Percentiles rank a stretch among this genome's conserved stretches.
Evolutionary conservation across 2,329 filamentous ascomycete genomes (phyloP).

Genomic region (Fusarium haematococcum): DNA sequence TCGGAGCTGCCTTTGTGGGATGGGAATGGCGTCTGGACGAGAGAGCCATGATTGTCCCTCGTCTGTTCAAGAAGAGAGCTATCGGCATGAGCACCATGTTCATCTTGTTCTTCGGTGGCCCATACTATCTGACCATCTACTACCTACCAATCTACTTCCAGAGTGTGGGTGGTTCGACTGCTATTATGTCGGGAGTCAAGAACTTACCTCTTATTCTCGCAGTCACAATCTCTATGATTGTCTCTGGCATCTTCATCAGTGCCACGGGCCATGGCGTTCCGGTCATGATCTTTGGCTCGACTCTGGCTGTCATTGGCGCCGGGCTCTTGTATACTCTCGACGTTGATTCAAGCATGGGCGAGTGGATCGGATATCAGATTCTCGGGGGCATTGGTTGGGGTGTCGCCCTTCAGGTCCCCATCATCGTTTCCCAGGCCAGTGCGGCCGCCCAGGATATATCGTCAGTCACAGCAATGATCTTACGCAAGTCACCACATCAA

Average conservation of each 20-base stretch:
- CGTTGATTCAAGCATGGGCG: constrained; percentile 51
- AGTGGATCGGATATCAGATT: constrained; percentile 68
- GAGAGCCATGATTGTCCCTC: constrained; percentile 56
- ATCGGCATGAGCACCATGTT: constrained; percentile 53
- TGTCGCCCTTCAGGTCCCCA: constrained; percentile 60
- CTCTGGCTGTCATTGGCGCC: constrained; percentile 55
- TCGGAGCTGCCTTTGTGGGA: constrained; percentile 50
- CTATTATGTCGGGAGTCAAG: constrained; percentile 55
- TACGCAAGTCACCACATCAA: constrained; percentile 49
- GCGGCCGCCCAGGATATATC: constrained; percentile 57
- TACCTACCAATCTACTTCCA: constrained; percentile 62
- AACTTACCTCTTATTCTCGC: constrained; percentile 59
- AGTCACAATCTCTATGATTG: constrained; percentile 56
- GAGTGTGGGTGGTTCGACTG: constrained; percentile 54
- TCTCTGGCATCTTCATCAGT: constrained; percentile 54
- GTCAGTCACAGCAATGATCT: constrained; percentile 60
- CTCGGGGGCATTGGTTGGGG: constrained; percentile 63
- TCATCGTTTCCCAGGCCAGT: constrained; percentile 61
- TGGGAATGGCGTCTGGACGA: constrained; percentile 59
- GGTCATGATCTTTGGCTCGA: constrained; percentile 58
- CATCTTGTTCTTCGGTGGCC: constrained; percentile 57
- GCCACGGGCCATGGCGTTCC: constrained; percentile 56
- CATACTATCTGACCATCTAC: constrained; percentile 59
- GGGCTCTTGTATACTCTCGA: constrained; percentile 58
- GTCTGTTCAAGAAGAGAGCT: constrained; percentile 54